A percentile compares a stretch with the other conserved stretches of the same genome.
phyloP scores from a whole-genome alignment of 1,284 basidiomycete species.

The Omphalotus olearius region DNA sequence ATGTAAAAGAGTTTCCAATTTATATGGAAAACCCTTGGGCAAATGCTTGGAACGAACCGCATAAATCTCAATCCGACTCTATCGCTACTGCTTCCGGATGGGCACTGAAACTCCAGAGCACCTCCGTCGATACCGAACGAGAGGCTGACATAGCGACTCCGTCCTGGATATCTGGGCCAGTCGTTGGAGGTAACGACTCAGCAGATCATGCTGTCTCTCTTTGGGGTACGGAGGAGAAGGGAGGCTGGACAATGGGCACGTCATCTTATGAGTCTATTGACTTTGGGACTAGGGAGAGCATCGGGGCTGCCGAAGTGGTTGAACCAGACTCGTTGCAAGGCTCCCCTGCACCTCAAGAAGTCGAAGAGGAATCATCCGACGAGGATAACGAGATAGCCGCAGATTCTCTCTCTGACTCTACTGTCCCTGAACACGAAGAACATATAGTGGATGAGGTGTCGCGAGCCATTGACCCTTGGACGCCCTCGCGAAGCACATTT shows the following conservation, averaged over 20 bases:
- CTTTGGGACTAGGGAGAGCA: neutral
- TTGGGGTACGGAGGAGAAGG: slow-evolving; percentile 23
- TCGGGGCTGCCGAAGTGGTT: neutral
- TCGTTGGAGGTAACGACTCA: slow-evolving; percentile 43
- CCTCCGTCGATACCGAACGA: slow-evolving; percentile 25
- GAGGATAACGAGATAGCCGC: neutral
- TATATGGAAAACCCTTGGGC: slow-evolving; percentile 67
- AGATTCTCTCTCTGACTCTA: neutral
- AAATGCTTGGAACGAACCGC: slow-evolving; percentile 56
- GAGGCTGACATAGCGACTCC: slow-evolving; percentile 49
- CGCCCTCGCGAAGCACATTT: slow-evolving; percentile 1
- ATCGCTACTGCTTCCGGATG: slow-evolving; percentile 21
- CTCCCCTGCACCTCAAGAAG: neutral
- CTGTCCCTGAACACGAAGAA: no score
- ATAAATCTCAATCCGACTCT: slow-evolving; percentile 20
- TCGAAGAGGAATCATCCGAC: neutral
- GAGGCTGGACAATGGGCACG: neutral
- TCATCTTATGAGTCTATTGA: slow-evolving; percentile 1
- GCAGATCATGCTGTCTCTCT: slow-evolving; percentile 31
- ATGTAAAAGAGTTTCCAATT: neutral
- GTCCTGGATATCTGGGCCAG: slow-evolving; percentile 47
- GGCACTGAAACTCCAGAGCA: slow-evolving; percentile 20
- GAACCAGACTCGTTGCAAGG: neutral
- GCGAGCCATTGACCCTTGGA: slow-evolving; percentile 7
- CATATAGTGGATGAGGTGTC: neutral